Base-by-base conservation (phyloP, 2,329 filamentous ascomycete species). In the Emergomyces pasteurianus region DNA sequence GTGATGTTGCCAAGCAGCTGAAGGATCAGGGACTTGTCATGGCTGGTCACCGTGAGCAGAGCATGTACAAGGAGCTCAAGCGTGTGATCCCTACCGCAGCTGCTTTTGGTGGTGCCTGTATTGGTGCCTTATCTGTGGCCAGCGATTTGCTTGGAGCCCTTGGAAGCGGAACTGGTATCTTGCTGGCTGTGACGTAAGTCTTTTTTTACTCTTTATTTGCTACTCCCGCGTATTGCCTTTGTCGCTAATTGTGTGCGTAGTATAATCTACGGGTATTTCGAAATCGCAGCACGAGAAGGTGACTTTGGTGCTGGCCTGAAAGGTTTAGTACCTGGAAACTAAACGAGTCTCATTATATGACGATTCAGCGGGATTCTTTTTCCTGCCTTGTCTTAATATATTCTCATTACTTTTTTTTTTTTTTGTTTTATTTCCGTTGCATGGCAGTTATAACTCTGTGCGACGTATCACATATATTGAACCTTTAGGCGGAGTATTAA, bases 41-140 rank as follows among this genome's bases (percentile, higher is more conserved):
- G 95, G 92, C 94, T 72, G 94, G 94, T 73, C 94, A 99, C 83
- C 90, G 94, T 80, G 95, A 99, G 78, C 92, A 97, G 84, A 95
- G 89, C 82, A 99, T 99, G 94, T 99, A 99, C 86, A 95, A 95
- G 83, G 94, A 99, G 80, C 86, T 99, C 66, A 99, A 99, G 89
- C 89, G 94, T 72, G 94, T 99, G 71, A 99, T 99, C 67, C 95
- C 94, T 65, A 97, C 94, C 63, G 95, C 94, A 64, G 94, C 94
- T 66, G 94, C 95, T 70, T 99, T 99, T 68, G 94, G 95, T 78
- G 94, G 94, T 83, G 94, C 94, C 68, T 97, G 92, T 82, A 99
- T 99, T 81, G 94, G 94, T 81, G 92, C 89, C 68, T 86, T 99
- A 66, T 97, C 92, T 58, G 92, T 99, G 71, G 86, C 89, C 72